Evolutionary conservation across 768 basidiomycete species (phyloP), one percentile per base, ranked within the genome.

Genomic region (Paxillus rubicundulus): DNA sequence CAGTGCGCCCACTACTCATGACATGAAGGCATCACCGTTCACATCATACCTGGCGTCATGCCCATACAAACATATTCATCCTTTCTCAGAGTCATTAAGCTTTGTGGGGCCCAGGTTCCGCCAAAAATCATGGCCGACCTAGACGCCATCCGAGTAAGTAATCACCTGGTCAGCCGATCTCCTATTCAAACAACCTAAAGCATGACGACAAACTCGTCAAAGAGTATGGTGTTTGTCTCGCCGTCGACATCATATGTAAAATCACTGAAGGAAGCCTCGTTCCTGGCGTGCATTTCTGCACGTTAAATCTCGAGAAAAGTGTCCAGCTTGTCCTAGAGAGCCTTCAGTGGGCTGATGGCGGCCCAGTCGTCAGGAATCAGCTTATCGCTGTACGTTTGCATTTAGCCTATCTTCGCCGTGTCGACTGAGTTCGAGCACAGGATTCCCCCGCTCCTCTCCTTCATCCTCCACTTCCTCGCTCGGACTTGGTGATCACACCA

Each of bases 41-140:
- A 97, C 1, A 84, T 99, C 59, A 87, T 99, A 54, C 93, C 97
- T 9, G 93, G 95, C 10, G 84, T 98, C 49, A 97, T 98, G 94
- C 96, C 97, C 1, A 92, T 99, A 50, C 97, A 98, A 65, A 98
- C 91, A 20, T 96, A 94, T 66, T 82, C 87, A 4, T 97, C 97
- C 1, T 98, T 99, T 72, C 75, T 88, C 41, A 85, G 97, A 42
- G 76, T 98, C 61, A 90, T 87, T 18, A 97, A 95, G 67, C 76
- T 99, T 40, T 95, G 92, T 56, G 88, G 89, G 16, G 83, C 86
- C 3, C 77, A 76, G 18, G 85, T 98, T 16, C 96, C 96, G 0
- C 70, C 77, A 2, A 63, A 73, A 10, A 74, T 96, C 45, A 76
- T 86, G 71, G 63, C 77, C 2, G 83, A 82, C 53, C 73, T 98